Base-by-base conservation (phyloP, 768 basidiomycete species). In the Artomyces pyxidatus region DNA sequence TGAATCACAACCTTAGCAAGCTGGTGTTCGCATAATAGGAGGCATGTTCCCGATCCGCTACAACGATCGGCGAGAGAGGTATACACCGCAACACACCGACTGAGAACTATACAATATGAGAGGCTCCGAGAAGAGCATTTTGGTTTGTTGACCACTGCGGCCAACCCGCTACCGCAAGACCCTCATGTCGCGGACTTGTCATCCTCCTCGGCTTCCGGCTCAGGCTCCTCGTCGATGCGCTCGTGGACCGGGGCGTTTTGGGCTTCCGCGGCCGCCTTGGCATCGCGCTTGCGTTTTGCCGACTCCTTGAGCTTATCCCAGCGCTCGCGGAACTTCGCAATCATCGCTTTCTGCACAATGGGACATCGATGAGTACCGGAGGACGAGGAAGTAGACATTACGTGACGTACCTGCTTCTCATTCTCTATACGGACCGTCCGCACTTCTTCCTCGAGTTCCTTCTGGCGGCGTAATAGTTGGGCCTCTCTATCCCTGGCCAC, bases 301-400 rank as follows among this genome's bases (percentile, higher is more conserved):
- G 85, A 85, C 59, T 92, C 90, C 62, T 92, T 92, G 49, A 92
- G 69, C 63, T 88, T 90, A 62, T 88, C 86, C 89, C 89, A 92
- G 35, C 87, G 75, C 66, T 91, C 89, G 23, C 85, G 78, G 66
- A 87, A 91, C 58, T 85, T 84, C 19, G 74, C 71, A 54, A 90
- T 88, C 77, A 88, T 85, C 10, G 78, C 71, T 80, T 84, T 87
- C 89, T 91, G 66, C 50, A 58, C 32, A 25, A 38, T 28, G 6
- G 17, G 37, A 3, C 11, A 50, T 59, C 30, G 41, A n/a, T 8
- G 8, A 16, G 52, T 47, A 49, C 45, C 44, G 41, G 38, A 30
- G 48, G 58, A 45, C 59, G 55, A 41, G 50, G 29, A 27, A 50
- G 11, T n/a, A 48, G n/a, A 35, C 19, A 37, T 26, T 27, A 41